Evolutionary conservation across 495 filamentous ascomycete species (phyloP).

Genomic region (Hypomontagnella monticulosa): DNA sequence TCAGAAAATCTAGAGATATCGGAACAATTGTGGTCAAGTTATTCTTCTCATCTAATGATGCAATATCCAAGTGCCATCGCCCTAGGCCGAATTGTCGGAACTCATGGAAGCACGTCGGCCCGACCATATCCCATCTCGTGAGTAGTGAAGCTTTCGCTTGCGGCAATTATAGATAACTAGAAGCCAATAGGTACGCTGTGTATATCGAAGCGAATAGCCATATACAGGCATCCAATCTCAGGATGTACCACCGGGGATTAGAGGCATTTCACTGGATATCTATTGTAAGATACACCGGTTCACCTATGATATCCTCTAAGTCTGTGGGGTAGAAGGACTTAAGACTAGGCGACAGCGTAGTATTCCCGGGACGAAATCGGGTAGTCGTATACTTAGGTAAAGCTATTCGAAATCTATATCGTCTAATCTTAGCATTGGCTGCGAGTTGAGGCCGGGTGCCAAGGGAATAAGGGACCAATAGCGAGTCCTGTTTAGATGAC

Average conservation of each 20-base stretch:
- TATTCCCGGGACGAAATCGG: too few species aligned
- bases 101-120: constrained; percentile 7
- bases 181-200: not conserved
- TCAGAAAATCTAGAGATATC: not conserved
- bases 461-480: not conserved
- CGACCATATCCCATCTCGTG: not conserved
- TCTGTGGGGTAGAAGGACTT: too few species aligned
- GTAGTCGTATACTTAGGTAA: too few species aligned
- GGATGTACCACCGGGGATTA: not conserved
- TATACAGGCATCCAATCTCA: not conserved
- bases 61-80: not conserved
- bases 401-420: too few species aligned
- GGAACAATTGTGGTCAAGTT: constrained; percentile 6
- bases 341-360: too few species aligned
- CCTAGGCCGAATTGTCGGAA: not conserved
- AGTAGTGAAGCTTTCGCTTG: not conserved
- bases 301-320: too few species aligned
- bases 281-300: too few species aligned
- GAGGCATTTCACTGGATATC: not conserved
- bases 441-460: not conserved
- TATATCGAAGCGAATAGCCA: not conserved
- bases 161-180: not conserved
- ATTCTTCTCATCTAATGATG: not conserved
- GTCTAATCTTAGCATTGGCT: not conserved
- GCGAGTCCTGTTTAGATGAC: not conserved